Evolutionary conservation across 1,284 basidiomycete species (phyloP).

Genomic region (Apiotrichum brassicae): DNA sequence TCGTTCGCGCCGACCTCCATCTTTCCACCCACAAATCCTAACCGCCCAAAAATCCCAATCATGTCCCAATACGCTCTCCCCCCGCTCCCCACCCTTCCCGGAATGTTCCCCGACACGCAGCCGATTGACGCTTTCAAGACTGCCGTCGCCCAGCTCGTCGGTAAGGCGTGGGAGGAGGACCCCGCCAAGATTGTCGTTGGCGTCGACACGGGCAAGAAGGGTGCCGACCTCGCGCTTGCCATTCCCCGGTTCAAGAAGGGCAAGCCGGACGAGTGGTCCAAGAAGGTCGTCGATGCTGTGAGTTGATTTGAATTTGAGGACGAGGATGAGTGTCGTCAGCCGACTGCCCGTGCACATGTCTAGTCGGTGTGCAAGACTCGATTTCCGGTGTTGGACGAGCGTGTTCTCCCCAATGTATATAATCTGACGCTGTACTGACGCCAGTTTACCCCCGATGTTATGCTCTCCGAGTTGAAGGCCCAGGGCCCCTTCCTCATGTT

Average conservation of each 20-base stretch:
- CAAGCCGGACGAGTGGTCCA: conserved; percentile 71
- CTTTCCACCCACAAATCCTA: neutral
- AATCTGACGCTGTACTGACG: conserved; percentile 48
- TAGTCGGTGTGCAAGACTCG: no score
- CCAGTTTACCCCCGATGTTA: conserved; percentile 49
- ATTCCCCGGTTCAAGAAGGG: conserved; percentile 82
- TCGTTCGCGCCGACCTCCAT: neutral
- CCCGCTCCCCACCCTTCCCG: conserved; percentile 54
- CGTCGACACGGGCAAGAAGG: conserved; percentile 83
- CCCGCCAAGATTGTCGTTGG: conserved; percentile 72
- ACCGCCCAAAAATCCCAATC: neutral
- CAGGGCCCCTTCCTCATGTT: conserved; percentile 81
- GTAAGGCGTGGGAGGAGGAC: conserved; percentile 62
- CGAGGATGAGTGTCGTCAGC: no score
- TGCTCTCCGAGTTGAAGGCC: conserved; percentile 54
- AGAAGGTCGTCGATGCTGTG: conserved; percentile 67
- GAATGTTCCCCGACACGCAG: conserved; percentile 64
- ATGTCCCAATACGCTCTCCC: conserved; percentile 30
- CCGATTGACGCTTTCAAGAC: conserved; percentile 78
- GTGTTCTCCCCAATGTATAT: neutral
- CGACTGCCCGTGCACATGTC: no score
- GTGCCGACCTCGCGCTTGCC: conserved; percentile 85
- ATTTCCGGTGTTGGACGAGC: neutral
- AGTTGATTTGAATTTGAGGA: no score
- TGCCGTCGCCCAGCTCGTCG: conserved; percentile 71